Evolutionary conservation across 2,329 filamentous ascomycete genomes (phyloP), one percentile per base, ranked within the genome.

Genomic region (Pseudocercospora cruenta): DNA sequence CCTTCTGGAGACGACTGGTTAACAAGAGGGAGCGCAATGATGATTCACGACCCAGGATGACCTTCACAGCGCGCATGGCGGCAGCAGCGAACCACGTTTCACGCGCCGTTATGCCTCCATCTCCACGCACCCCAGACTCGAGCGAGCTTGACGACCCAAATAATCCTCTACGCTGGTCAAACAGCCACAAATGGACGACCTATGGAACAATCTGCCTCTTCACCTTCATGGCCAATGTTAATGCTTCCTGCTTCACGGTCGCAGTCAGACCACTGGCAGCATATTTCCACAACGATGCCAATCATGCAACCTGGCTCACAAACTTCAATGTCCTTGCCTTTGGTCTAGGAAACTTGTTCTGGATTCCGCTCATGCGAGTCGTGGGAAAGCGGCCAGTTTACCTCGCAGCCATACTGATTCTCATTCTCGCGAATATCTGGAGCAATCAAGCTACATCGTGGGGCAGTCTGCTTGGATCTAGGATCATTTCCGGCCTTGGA

Each of bases 211-310:
- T 79, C 55, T 80, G 79, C 67, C 74, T 76, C 61, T 80, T 79
- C 70, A 79, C 77, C 6, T 80, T 80, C 66, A 74, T 80, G 7
- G 77, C 78, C 63, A 79, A 78, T 58, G 74, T 78, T 60, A 80
- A 80, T 64, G 73, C 75, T 21, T 78, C 75, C 54, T 79, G 78
- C 58, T 79, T 80, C 69, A 78, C 78, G 10, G 76, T 80, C 19
- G 78, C 78, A 3, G 74, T 76, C 9, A 64, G 74, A 39, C 72
- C 76, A 3, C 70, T 80, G 1, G 66, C 71, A 33, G 69, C 74
- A 43, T 74, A 79, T 26, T 79, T 77, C 63, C 63, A 70, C 16
- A 70, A 65, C n/a, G 68, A 63, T 31, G 26, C 60, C 6, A 73
- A 66, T 6, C 65, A 68, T 31, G 70, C 75, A 1, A 72, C 72